Conservation (phyloP, 2,329 filamentous ascomycete genomes). For the Microsporum ferrugineum region DNA sequence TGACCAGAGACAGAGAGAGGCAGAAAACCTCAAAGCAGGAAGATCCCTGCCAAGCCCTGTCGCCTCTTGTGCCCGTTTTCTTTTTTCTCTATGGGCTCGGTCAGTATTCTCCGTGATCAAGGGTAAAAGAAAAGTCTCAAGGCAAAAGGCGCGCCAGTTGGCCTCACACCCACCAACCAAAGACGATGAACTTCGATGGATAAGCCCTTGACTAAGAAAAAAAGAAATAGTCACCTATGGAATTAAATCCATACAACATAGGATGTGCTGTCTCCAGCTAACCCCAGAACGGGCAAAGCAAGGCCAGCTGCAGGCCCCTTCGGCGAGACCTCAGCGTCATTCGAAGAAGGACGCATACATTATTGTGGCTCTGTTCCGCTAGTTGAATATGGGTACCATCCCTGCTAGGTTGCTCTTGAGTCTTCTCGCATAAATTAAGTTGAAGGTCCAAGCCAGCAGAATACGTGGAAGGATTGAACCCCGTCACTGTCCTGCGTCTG, state of each 20-base stretch:
- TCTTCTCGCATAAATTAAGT: constrained; percentile 3
- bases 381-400: background rate
- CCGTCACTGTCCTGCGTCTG: background rate
- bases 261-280: background rate
- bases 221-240: background rate
- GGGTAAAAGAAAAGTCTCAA: background rate
- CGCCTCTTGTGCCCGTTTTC: background rate
- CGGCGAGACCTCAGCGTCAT: background rate
- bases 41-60: background rate
- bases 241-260: background rate
- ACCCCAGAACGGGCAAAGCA: background rate
- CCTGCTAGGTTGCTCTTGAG: background rate
- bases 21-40: background rate
- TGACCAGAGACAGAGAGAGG: background rate
- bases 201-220: background rate
- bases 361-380: background rate
- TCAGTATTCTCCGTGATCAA: background rate
- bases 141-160: background rate
- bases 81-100: background rate
- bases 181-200: background rate
- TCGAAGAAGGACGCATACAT: background rate
- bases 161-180: background rate
- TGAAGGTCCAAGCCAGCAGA: background rate
- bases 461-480: constrained; percentile 3
- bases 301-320: background rate